phyloP scores from a whole-genome alignment of 163 green algal species.

The Chloromonas sp. region DNA sequence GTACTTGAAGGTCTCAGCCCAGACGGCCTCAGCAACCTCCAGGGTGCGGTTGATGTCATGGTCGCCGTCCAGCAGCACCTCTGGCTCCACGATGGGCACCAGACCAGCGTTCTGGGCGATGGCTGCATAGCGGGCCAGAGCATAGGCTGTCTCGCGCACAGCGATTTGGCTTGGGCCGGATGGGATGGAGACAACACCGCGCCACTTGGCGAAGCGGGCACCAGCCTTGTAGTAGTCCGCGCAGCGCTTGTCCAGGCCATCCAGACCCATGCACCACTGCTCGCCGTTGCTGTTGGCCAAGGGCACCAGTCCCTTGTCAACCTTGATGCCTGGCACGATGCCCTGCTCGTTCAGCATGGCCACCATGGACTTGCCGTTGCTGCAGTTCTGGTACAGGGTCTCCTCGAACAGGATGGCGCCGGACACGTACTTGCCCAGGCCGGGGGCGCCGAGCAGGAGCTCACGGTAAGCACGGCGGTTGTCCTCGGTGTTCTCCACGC shows the following conservation, averaged over 20 bases:
- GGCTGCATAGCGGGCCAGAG: constrained; percentile 94
- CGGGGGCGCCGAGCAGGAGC: constrained; percentile 78
- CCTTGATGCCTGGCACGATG: constrained; percentile 76
- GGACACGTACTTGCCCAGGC: constrained; percentile 87
- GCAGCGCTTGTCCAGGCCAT: constrained; percentile 88
- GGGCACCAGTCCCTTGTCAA: constrained; percentile 93
- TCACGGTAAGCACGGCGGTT: constrained; percentile 97
- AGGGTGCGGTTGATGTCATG: constrained; percentile 93
- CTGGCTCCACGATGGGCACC: constrained; percentile 98
- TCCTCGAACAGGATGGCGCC: constrained; percentile 98
- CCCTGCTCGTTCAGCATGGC: constrained; percentile 73
- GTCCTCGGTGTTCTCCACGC: constrained; percentile 97
- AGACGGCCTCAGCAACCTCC: constrained; percentile 86
- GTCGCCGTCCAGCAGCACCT: constrained; percentile 97
- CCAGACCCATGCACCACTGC: constrained; percentile 96
- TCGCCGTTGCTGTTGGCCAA: constrained; percentile 90
- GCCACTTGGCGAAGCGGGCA: constrained; percentile 95
- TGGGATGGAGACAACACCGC: constrained; percentile 91
- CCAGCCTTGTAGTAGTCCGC: constrained; percentile 98
- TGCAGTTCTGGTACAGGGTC: constrained; percentile 93
- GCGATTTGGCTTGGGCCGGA: constrained; percentile 83
- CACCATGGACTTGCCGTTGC: constrained; percentile 79
- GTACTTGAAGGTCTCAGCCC: constrained; percentile 98
- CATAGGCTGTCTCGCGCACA: constrained; percentile 82
- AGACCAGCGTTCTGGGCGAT: constrained; percentile 84